Evolutionary conservation across 352 stramenopile species (phyloP), one percentile per base, ranked within the genome.

Genomic region (Phytophthora citricola): DNA sequence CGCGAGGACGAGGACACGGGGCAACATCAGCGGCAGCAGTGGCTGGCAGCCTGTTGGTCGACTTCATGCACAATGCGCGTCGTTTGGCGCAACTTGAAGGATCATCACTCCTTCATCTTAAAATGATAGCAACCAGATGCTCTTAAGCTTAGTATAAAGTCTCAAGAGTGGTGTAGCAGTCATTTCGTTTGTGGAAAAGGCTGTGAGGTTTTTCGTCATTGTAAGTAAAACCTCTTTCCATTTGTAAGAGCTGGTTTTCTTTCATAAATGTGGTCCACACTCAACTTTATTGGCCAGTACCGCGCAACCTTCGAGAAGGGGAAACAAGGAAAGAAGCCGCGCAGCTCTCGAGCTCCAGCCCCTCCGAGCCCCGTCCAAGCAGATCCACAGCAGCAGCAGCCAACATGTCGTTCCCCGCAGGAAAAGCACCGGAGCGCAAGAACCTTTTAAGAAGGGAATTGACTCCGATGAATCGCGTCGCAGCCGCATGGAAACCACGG

Each of bases 361-460:
- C 58, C 49, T 22, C 56, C 22, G 51, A 62, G 31, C 40, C 32
- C 53, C 45, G 47, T 39, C 20, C 24, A 17, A 52, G 40, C 57
- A 58, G 22, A 32, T 34, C 64, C 8, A 36, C 31, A 36, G 66
- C 26, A 71, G 48, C 15, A 39, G 46, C 34, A 44, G 31, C 11
- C 40, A 44, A 20, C 51, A 93, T 93, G 84, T 93, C 84, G 68
- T 91, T 90, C 72, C 69, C 80, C 27, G 72, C 73, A 51, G 80
- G 79, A 53, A 90, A 90, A 70, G 79, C 79, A 46, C 85, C 85
- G 15, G 83, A 92, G 65, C 84, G 85, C 58, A 88, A 92, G 71
- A 82, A 73, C 67, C 80, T 81, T 57, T 94, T 58, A 92, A 92
- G 67, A 91, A 93, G 64, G 81, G 74, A 34, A 93, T 93, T 56